Base-by-base conservation (phyloP, 257 asterid genomes). In the Solanum bulbocastanum region DNA sequence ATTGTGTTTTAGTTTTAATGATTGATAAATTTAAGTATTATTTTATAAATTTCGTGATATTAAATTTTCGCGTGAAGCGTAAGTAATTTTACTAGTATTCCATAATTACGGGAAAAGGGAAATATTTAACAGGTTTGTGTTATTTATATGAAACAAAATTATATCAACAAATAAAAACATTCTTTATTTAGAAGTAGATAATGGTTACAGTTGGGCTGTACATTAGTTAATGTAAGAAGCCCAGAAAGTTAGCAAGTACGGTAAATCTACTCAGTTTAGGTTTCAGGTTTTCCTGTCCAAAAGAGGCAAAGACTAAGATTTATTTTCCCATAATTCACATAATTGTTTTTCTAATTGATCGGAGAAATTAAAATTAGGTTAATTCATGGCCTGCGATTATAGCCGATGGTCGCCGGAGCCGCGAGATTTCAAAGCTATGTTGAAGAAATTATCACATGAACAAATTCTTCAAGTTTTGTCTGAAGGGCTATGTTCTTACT, bases 401-500 rank as follows among this genome's bases (percentile, higher is more conserved):
- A 4, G 37, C 39, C 84, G 76, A 3, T n/a, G 73, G 46, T 8
- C 37, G 42, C 81, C 56, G 86, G 73, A 37, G 46, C 2, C 18
- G 35, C 56, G 23, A 83, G 73, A 46, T 27, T 85, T 88, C 82
- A 25, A 85, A 72, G 87, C 23, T 39, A 20, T 86, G 91, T 85
- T 89, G 13, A 72, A 44, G 85, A 68, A 30, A 2, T 22, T 90
- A 42, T 58, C 84, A 1, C 89, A 71, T 15, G 90, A 90, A 10
- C 85, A 90, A 81, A 71, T 90, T 89, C 78, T 90, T 78, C 89
- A 89, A 35, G 56, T 90, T 58, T 40, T 90, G 15, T 87, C 90
- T 66, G 72, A 86, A 23, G 91, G 91, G 16, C 14, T 90, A 1
- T 89, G 92, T 52, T 33, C 27, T 1, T 52, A 72, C 33, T 90